Evolutionary conservation across 257 asterid genomes (phyloP), one percentile per base, ranked within the genome.

Genomic region (Primulina huaijiensis): DNA sequence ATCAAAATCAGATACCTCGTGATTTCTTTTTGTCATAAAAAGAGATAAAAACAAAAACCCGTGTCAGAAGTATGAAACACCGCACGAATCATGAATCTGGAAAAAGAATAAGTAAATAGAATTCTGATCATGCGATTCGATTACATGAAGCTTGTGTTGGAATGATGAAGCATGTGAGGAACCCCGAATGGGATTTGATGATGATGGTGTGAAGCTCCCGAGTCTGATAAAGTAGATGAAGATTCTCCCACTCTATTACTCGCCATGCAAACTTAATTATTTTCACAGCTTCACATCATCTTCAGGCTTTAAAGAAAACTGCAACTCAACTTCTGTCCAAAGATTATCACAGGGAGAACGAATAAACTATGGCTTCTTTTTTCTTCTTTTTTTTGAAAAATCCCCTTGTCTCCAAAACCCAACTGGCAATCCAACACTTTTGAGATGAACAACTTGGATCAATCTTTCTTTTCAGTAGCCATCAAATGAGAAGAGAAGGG

Each of bases 1-100:
- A 83, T 82, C 95, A 77, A 89, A 93, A 80, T 81, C 74, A 70
- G 92, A 23, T 10, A 84, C 88, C 78, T 86, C 94, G 82, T 85
- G 90, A 76, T 86, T 84, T 53, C 91, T 86, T 77, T 6, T 57
- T 30, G 7, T 19, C 53, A 60, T 33, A 61, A 33, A 27, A 38
- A 52, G 0, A 23, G 23, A 29, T 20, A 29, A 62, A 8, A 50
- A 7, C 8, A 40, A 31, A 71, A 78, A 74, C 29, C 73, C 75
- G 59, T 43, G 62, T 74, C 74, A 80, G 65, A 72, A 80, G n/a
- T 50, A 5, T 5, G 3, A 50, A 50, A 50, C 0, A 50, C 57
- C 20, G 20, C 21, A 50, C 0, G 57, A 5, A 17, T 50, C 57
- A 50, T 50, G 21, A 43, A 25, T 8, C 6, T 16, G 50, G 23